Evolutionary conservation across 2,329 filamentous ascomycete species (phyloP), one percentile per base, ranked within the genome.

Genomic region (Talaromyces sp.): DNA sequence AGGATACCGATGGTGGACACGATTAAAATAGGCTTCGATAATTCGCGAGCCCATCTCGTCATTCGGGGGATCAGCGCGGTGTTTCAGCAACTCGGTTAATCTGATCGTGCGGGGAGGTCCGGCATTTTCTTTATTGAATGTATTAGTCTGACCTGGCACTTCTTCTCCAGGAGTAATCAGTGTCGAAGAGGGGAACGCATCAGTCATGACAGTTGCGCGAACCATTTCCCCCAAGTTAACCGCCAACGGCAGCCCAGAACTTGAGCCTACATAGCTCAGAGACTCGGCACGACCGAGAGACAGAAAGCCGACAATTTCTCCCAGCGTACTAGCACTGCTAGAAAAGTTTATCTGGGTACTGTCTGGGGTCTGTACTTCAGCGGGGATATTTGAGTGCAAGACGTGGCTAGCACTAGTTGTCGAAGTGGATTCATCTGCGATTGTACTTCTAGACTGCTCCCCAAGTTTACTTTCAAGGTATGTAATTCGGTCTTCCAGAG

Each of bases 171-270:
- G n/a, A 6, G 24, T 41, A 26, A 21, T 31, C 12, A 10, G 61
- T 32, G 67, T 64, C 57, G 68, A 68, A 14, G 66, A 66, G 1
- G 69, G 67, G 17, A 82, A 68, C 1, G 79, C 77, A 62, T 82
- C 81, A 54, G 81, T 81, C 80, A 80, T 82, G 1, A 82, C 79
- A 19, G 80, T 82, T 0, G 79, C 78, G 64, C 82, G 80, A 9
- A 82, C 80, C 78, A 83, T 82, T 56, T 81, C 79, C 24, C 80
- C 79, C 8, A 83, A 70, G 62, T 81, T 79, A 9, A 78, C 72
- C 5, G 80, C 80, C 51, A 83, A 65, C 14, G 79, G 77, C 32
- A 82, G 72, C 9, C 80, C 80, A 11, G 79, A 81, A 21, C 79
- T 81, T 9, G 78, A 76, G 26, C 79, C 79, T 26, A 81, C 75